A percentile compares a stretch with the other conserved stretches of the same genome.
Conservation (phyloP, 106 monocot species). For the Triglochin maritima region DNA sequence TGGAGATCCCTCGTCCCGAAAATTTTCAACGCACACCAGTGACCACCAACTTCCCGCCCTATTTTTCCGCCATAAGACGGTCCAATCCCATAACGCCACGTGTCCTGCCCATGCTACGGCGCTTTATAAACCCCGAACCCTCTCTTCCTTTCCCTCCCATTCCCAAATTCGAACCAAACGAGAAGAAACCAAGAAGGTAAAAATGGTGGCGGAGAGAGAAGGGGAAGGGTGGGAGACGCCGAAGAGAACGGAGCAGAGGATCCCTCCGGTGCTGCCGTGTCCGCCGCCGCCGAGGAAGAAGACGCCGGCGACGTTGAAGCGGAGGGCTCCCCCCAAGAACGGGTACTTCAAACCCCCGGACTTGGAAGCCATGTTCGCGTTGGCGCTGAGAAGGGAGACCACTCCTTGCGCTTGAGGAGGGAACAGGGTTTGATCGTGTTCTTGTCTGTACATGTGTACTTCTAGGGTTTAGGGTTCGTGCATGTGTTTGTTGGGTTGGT, state of each 20-base stretch:
- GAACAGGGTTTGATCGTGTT: not conserved
- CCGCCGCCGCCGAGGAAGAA: conserved; percentile 9
- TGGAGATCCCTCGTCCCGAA: not conserved
- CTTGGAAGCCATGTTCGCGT: conserved; percentile 6
- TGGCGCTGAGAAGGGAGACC: conserved; percentile 1
- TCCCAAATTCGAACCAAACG: not conserved
- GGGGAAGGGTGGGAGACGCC: conserved; percentile 5
- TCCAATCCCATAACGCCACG: no score
- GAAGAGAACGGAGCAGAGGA: conserved; percentile 1
- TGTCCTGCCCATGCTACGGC: no score
- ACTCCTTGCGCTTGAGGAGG: conserved; percentile 1
- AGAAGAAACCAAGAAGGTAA: not conserved
- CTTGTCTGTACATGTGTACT: not conserved
- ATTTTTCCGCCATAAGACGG: no score
- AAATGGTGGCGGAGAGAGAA: not conserved
- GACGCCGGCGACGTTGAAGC: not conserved
- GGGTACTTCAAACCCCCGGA: conserved; percentile 15
- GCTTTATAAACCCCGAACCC: not conserved
- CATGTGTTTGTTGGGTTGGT: no score
- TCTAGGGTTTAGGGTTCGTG: not conserved
- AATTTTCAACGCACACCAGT: not conserved
- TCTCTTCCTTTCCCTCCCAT: not conserved
- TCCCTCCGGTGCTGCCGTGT: not conserved
- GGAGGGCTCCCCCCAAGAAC: conserved; percentile 5
- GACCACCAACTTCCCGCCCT: no score